A percentile compares a stretch with the other conserved stretches of the same genome.
These are phyloP conservation scores for Rhazya stricta DNA, from an alignment of 257 asterid genomes.

Conservation along the genomic window DNA sequence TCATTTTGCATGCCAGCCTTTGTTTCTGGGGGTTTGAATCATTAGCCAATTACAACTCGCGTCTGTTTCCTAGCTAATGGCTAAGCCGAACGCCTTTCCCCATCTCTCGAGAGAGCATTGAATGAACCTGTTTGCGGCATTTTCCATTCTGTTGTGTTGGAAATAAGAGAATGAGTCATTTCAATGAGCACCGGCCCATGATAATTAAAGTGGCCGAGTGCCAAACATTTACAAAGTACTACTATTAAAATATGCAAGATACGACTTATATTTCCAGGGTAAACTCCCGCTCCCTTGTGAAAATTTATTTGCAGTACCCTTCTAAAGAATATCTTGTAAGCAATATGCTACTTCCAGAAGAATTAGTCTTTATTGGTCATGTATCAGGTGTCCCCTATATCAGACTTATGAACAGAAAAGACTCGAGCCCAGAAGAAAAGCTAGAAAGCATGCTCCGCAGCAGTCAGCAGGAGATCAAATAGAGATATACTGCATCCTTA, in stretches of 20 bases:
- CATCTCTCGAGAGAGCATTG: conserved; percentile 10
- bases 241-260: background rate
- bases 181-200: conserved; percentile 10
- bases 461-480: background rate
- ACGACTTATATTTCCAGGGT: background rate
- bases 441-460: background rate
- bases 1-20: conserved; percentile 5
- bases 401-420: background rate
- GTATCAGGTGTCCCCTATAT: background rate
- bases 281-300: background rate
- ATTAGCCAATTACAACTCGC: background rate
- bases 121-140: conserved; percentile 15
- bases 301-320: background rate
- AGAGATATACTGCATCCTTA: background rate
- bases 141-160: conserved; percentile 3
- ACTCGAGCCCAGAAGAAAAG: background rate
- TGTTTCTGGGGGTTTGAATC: conserved; percentile 29
- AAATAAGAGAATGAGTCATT: conserved; percentile 6
- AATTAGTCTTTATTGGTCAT: background rate
- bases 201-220: conserved; percentile 23
- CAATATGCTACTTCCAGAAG: background rate
- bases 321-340: background rate
- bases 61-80: background rate
- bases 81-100: background rate
- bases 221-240: conserved; percentile 16